A percentile compares a stretch with the other conserved stretches of the same genome.
Evolutionary conservation across 768 basidiomycete genomes (phyloP).

Genomic region (Kondoa subrosea): DNA sequence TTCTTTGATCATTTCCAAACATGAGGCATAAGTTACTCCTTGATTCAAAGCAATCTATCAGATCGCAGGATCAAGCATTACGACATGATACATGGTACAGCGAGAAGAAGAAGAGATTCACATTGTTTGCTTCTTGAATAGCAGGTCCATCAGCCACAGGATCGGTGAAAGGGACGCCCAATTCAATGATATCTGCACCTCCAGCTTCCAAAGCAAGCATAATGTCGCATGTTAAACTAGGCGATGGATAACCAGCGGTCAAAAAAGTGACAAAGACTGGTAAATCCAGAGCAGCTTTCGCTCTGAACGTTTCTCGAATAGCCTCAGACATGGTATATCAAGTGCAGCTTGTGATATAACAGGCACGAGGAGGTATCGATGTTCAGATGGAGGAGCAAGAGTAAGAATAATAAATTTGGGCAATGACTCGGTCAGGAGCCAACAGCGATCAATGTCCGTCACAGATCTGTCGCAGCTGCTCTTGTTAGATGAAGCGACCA

Average conservation of each 20-base stretch:
- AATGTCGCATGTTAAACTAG: constrained; percentile 63
- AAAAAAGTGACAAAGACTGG: constrained; percentile 49
- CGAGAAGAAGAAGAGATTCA: constrained; percentile 28
- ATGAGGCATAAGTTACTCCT: constrained; percentile 55
- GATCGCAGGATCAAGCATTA: neutral
- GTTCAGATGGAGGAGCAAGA: no score
- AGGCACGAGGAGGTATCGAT: no score
- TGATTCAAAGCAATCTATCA: constrained; percentile 66
- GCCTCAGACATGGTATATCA: constrained; percentile 2
- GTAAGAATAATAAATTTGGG: no score
- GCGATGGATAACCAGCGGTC: constrained; percentile 77
- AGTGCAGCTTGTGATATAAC: no score
- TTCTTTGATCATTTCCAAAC: constrained; percentile 56
- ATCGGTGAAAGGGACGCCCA: constrained; percentile 75
- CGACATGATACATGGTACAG: neutral
- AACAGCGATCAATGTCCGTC: no score
- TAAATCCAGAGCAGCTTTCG: constrained; percentile 8
- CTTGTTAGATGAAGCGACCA: neutral
- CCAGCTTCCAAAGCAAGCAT: constrained; percentile 84
- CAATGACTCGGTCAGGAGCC: no score
- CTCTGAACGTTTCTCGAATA: neutral
- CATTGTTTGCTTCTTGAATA: constrained; percentile 87
- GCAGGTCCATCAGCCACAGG: constrained; percentile 55
- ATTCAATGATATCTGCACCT: constrained; percentile 83
- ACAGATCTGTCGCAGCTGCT: neutral